Evolutionary conservation across 345 rosid species (phyloP).

Genomic region (Citrus trifoliata): DNA sequence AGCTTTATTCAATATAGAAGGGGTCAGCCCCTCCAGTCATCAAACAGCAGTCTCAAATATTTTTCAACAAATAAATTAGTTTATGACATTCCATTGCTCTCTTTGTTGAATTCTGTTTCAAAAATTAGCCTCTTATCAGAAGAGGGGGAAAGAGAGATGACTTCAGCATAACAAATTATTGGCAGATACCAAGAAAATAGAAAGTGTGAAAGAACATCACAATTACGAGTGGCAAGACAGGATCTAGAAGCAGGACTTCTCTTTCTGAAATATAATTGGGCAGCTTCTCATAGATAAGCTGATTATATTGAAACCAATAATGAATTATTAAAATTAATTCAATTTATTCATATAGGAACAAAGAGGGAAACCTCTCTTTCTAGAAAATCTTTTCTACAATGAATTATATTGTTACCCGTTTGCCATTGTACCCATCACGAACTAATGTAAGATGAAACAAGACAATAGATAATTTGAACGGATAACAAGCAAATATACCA

Average conservation of each 20-base stretch:
- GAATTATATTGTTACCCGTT: slow-evolving; percentile 43
- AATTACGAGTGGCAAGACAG: slow-evolving; percentile 89
- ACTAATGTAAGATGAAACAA: not conserved
- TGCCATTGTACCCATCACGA: slow-evolving; percentile 91
- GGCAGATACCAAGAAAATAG: not conserved
- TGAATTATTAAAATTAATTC: slow-evolving; percentile 3
- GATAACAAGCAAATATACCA: not conserved
- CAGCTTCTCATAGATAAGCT: slow-evolving; percentile 98
- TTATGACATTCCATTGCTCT: not conserved
- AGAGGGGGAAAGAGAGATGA: not conserved
- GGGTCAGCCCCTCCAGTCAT: not conserved
- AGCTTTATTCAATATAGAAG: not conserved
- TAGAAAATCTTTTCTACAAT: not conserved
- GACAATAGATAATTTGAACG: not conserved
- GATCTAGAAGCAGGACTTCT: slow-evolving; percentile 93
- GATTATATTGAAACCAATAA: slow-evolving; percentile 13
- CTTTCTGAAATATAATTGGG: slow-evolving; percentile 92
- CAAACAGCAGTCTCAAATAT: not conserved
- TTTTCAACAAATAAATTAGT: not conserved
- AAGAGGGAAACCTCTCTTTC: not conserved
- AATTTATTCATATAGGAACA: not conserved
- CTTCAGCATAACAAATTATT: not conserved
- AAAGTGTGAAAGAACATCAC: not conserved
- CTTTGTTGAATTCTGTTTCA: not conserved
- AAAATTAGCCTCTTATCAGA: not conserved